Evolutionary conservation across 768 basidiomycete species (phyloP).

Genomic region (Baorangia bicolor): DNA sequence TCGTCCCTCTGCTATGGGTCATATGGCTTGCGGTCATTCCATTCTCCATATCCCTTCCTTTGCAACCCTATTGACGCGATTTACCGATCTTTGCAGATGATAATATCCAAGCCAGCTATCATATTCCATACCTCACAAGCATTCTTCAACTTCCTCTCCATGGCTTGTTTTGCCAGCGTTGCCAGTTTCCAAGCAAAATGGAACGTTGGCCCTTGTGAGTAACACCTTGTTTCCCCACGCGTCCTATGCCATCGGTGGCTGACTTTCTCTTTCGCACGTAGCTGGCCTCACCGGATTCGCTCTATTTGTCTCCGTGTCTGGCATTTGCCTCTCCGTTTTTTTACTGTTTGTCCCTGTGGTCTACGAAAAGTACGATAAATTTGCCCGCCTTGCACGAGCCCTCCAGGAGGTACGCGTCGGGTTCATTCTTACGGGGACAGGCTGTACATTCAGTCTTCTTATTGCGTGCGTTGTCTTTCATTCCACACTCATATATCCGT

Average conservation of each 20-base stretch:
- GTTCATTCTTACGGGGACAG: conserved; percentile 78
- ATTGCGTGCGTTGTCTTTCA: conserved; percentile 60
- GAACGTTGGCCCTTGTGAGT: conserved; percentile 83
- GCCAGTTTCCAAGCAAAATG: conserved; percentile 87
- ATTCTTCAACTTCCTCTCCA: conserved; percentile 91
- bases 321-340: conserved; percentile 72
- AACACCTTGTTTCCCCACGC: background rate
- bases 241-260: conserved; percentile 4
- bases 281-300: conserved; percentile 88
- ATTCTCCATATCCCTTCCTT: conserved; percentile 4
- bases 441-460: conserved; percentile 64
- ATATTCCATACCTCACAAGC: conserved; percentile 74
- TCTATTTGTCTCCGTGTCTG: conserved; percentile 71
- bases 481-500: background rate
- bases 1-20: conserved; percentile 63
- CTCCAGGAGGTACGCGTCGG: conserved; percentile 79
- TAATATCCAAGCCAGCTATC: conserved; percentile 80
- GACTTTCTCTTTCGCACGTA: conserved; percentile 32
- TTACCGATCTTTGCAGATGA: conserved; percentile 56
- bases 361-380: conserved; percentile 84
- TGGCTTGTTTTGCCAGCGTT: conserved; percentile 89
- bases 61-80: conserved; percentile 17
- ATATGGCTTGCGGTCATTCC: conserved; percentile 67
- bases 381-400: conserved; percentile 73
- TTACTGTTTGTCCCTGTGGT: conserved; percentile 76